phyloP scores from a whole-genome alignment of 495 filamentous ascomycete genomes.

The Hypoxylon cercidicola region DNA sequence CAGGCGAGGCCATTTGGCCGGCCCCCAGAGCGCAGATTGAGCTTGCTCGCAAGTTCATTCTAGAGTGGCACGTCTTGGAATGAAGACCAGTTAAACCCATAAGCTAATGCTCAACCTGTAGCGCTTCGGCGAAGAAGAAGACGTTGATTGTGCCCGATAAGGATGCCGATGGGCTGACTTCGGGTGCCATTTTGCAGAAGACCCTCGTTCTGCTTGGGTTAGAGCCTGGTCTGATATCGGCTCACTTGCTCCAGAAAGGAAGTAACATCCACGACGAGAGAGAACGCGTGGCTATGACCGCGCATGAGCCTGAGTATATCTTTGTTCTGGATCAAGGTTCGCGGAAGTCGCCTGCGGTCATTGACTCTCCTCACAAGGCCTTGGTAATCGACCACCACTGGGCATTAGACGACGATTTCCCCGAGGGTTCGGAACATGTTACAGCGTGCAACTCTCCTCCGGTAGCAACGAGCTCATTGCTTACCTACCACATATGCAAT shows the following conservation, averaged over 20 bases:
- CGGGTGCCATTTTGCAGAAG: constrained; percentile 66
- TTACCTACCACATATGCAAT: constrained; percentile 67
- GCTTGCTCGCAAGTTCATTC: constrained; percentile 55
- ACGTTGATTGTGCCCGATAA: constrained; percentile 69
- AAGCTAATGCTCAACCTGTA: constrained; percentile 19
- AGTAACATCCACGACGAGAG: constrained; percentile 59
- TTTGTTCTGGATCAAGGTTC: constrained; percentile 71
- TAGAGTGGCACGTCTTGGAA: constrained; percentile 59
- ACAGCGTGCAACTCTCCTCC: constrained; percentile 66
- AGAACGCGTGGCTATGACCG: constrained; percentile 58
- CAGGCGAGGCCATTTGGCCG: constrained; percentile 64
- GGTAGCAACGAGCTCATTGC: constrained; percentile 64
- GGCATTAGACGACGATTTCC: constrained; percentile 60
- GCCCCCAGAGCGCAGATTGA: constrained; percentile 61
- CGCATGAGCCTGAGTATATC: constrained; percentile 58
- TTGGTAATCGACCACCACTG: constrained; percentile 70
- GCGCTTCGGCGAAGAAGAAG: constrained; percentile 40
- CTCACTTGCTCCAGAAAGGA: constrained; percentile 64
- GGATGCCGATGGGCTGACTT: constrained; percentile 68
- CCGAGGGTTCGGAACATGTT: constrained; percentile 57
- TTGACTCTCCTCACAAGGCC: constrained; percentile 50
- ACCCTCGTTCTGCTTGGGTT: constrained; percentile 64
- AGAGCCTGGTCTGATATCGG: constrained; percentile 53
- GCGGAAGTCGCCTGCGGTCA: constrained; percentile 57
- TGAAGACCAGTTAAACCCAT: not conserved